Percentiles rank a stretch among this genome's conserved stretches.
These are phyloP conservation scores for Paramyrothecium sp. DNA, from an alignment of 2,329 filamentous ascomycete species.

Conservation along the genomic window DNA sequence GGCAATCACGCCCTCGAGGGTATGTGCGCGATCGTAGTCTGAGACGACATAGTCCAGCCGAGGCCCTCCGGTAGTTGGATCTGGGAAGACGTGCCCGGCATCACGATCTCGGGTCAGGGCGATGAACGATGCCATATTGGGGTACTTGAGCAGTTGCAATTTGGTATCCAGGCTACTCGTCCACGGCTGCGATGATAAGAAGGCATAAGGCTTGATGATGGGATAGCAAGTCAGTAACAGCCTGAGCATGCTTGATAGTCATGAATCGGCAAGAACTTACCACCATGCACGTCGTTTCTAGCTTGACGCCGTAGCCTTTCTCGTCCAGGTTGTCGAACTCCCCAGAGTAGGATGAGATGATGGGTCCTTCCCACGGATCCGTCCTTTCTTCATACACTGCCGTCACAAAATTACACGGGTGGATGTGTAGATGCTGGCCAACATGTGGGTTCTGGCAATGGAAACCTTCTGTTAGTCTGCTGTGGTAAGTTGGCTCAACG, in stretches of 20 bases:
- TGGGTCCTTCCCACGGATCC: constrained; percentile 70
- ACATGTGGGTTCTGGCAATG: constrained; percentile 70
- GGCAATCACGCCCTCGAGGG: constrained; percentile 69
- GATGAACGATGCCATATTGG: constrained; percentile 71
- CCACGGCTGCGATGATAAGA: constrained; percentile 66
- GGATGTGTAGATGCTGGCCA: constrained; percentile 77
- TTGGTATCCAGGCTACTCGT: constrained; percentile 69
- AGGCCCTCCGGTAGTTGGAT: constrained; percentile 63
- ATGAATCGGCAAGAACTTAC: constrained; percentile 31
- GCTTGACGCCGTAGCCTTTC: constrained; percentile 76
- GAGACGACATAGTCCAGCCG: constrained; percentile 70
- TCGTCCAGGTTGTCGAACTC: constrained; percentile 81
- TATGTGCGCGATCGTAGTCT: constrained; percentile 68
- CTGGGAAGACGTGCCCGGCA: constrained; percentile 69
- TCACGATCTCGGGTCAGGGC: constrained; percentile 74
- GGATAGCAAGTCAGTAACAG: too few relatives aligned
- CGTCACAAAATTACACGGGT: constrained; percentile 63
- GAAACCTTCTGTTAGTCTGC: constrained; percentile 13
- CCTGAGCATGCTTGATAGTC: too few relatives aligned
- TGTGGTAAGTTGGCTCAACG: background rate
- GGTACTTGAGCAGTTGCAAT: constrained; percentile 64
- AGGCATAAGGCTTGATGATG: constrained; percentile 62
- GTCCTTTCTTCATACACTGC: constrained; percentile 70
- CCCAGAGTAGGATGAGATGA: constrained; percentile 74
- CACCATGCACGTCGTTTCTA: constrained; percentile 74